Evolutionary conservation across 768 basidiomycete species (phyloP), one percentile per base, ranked within the genome.

Genomic region (Lentinula detonsa): DNA sequence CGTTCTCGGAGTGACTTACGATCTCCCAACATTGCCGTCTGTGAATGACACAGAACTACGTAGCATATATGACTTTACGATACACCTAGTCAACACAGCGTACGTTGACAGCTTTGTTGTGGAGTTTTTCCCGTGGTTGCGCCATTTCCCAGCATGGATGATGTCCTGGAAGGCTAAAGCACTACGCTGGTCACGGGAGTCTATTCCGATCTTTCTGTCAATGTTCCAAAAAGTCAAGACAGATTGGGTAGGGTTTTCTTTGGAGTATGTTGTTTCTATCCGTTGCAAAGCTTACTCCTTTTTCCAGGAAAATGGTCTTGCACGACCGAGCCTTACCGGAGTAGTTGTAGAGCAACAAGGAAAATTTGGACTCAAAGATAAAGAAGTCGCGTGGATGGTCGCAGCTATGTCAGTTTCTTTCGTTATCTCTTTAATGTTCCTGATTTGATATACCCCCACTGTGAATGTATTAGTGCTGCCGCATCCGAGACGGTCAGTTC

Each of bases 91-190:
- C 34, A 63, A 63, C 5, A 72, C 76, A 1, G 68, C 67, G 5
- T 67, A 66, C 48, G 76, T 75, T 18, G 76, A 75, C 10, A 66
- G 68, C 11, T 68, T 72, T 61, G 35, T 71, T 23, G 74, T 74
- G 16, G 75, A 76, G 56, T 67, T 70, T 45, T 74, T 76, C 51
- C 64, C 73, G 2, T 73, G 69, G 67, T 67, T 76, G 69, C 63
- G 64, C 54, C 64, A 72, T 56, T 33, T 75, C 9, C 75, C 75
- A 3, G 28, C 58, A 7, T 65, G 57, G 60, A 56, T 74, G 57
- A 68, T 69, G 18, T 63, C 63, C 23, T 73, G 61, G 65, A 68
- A 65, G 33, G 58, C 52, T 10, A 51, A 62, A 4, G 67, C 65
- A 21, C 42, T 61, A 23, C 50, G 61, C 3, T 63, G 63, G 63